Base-by-base conservation (phyloP, 306 rosid genomes). In the Comarum palustre region DNA sequence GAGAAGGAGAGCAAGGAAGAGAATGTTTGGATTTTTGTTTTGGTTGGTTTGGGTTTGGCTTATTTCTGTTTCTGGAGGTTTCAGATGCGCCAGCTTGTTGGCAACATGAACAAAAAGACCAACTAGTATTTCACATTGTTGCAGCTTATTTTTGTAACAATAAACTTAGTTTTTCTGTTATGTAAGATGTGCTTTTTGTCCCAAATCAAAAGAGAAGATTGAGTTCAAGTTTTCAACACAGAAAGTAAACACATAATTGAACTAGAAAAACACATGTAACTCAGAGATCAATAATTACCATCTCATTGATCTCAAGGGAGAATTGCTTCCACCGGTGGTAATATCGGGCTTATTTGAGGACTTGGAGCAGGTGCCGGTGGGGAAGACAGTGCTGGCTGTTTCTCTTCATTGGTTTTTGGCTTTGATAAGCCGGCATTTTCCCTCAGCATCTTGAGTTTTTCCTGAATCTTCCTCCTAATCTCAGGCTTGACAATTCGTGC, bases 1-100 rank as follows among this genome's bases (percentile, higher is more conserved):
- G 73, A 68, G 0, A 86, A 68, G 69, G 96, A 93, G 51, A 62
- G 73, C 29, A 84, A 68, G 52, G 85, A 79, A 10, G 92, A 86
- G 31, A 82, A 74, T 31, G 80, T 89, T 64, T 89, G 92, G 96
- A 17, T 88, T 15, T 88, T 73, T 36, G 82, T 85, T 5, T 82
- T 94, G 83, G n/a, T 88, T 41, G 97, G 96, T 0, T 3, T 94
- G 16, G 97, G 88, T 0, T 79, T 91, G 77, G 91, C 81, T 41
- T 89, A 82, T 79, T 91, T 91, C 82, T 5, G 85, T 78, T 81
- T 81, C 68, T 91, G 97, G 97, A 82, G 98, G 80, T 86, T 94
- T 82, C 95, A 86, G 62, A 94, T 88, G 96, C 76, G 83, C 10
- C 79, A 74, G 59, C 88, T 89, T 27, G 75, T 83, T 15, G 67